Percentiles rank a stretch among this genome's conserved stretches.
phyloP scores from a whole-genome alignment of 768 basidiomycete genomes.

The Xerocomellus amylosporus region DNA sequence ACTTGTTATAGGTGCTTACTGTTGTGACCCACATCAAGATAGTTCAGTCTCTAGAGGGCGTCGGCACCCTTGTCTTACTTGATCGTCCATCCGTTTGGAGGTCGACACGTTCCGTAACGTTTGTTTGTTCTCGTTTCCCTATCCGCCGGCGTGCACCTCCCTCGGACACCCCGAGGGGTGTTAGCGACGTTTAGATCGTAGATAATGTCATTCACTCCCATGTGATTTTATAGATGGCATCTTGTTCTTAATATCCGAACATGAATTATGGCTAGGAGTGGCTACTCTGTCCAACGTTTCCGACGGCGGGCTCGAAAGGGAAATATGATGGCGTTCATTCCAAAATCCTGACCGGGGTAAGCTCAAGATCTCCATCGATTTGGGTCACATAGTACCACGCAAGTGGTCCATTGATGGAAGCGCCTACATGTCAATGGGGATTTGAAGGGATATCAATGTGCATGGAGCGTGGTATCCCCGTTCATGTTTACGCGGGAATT shows the following conservation, averaged over 20 bases:
- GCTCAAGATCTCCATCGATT: neutral
- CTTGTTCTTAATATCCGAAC: neutral
- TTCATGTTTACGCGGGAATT: neutral
- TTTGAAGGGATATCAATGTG: neutral
- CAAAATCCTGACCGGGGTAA: neutral
- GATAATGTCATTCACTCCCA: neutral
- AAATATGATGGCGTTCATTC: neutral
- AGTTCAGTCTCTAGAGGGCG: neutral
- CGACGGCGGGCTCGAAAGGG: neutral
- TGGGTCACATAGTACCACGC: too few relatives aligned
- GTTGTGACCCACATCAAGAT: neutral
- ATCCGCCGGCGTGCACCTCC: conserved; percentile 4
- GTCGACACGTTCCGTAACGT: conserved; percentile 1
- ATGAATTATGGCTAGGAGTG: neutral
- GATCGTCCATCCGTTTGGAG: neutral
- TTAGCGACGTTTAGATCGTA: neutral
- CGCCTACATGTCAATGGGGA: neutral
- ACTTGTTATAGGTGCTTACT: neutral
- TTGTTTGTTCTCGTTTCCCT: neutral
- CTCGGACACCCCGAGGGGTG: conserved; percentile 6
- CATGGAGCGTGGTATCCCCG: neutral
- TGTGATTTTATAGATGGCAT: neutral
- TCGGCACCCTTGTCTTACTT: neutral
- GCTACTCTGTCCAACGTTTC: neutral
- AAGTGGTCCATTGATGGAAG: neutral